phyloP scores from a whole-genome alignment of 805 yeast species.

The Sugiyamaella floridensis region DNA sequence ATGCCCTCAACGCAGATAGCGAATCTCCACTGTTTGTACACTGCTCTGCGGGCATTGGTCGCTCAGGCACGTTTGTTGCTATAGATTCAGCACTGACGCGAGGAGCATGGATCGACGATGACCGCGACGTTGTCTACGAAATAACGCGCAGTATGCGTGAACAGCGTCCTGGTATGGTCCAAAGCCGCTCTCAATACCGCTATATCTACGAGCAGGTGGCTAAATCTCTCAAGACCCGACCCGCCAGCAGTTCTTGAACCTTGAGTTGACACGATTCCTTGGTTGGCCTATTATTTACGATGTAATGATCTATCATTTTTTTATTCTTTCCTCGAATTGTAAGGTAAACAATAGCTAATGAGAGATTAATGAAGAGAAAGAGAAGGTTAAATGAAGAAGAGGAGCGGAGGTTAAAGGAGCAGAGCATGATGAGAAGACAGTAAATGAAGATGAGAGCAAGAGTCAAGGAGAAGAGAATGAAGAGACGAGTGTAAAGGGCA shows the following conservation, averaged over 20 bases:
- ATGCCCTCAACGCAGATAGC: constrained; percentile 34
- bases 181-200: constrained; percentile 32
- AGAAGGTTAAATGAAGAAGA: too few species aligned
- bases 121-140: constrained; percentile 28
- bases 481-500: too few species aligned
- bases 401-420: too few species aligned
- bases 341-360: too few species aligned
- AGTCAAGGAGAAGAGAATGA: too few species aligned
- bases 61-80: constrained; percentile 85
- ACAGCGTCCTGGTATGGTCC: constrained; percentile 39
- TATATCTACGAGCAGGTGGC: constrained; percentile 32
- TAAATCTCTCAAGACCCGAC: background rate
- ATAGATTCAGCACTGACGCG: constrained; percentile 45
- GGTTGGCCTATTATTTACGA: too few species aligned
- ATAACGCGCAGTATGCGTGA: constrained; percentile 32
- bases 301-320: too few species aligned
- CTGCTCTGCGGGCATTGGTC: constrained; percentile 96
- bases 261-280: background rate
- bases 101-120: constrained; percentile 6
- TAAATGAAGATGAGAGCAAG: too few species aligned
- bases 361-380: too few species aligned
- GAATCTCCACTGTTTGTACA: constrained; percentile 65
- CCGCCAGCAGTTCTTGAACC: background rate
- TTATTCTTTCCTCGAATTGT: background rate
- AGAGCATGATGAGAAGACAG: too few species aligned